These are phyloP conservation scores for Drechslera avenae DNA, from an alignment of 2,329 filamentous ascomycete genomes.

Conservation along the genomic window DNA sequence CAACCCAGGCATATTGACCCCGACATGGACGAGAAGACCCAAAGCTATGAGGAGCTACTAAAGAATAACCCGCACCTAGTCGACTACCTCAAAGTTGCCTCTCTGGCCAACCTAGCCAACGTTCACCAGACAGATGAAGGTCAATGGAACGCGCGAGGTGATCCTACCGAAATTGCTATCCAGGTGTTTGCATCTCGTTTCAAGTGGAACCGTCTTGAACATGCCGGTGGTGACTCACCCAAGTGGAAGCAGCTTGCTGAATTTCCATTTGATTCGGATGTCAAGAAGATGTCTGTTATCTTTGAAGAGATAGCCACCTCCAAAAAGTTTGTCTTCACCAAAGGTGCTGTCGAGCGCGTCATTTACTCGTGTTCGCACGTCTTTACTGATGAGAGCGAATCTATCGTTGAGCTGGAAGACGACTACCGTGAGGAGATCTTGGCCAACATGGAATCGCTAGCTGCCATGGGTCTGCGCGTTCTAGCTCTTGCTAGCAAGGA, in stretches of 20 bases:
- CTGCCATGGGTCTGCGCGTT: conserved; percentile 70
- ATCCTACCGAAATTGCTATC: conserved; percentile 70
- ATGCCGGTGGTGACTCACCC: conserved; percentile 2
- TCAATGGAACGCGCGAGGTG: conserved; percentile 43
- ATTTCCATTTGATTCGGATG: conserved; percentile 73
- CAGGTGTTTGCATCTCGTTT: conserved; percentile 76
- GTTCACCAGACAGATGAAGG: conserved; percentile 5
- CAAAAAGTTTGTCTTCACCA: conserved; percentile 60
- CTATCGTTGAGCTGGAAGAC: conserved; percentile 53
- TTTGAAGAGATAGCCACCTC: conserved; percentile 52
- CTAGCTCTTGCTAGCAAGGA: conserved; percentile 65
- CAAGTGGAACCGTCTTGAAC: conserved; percentile 51
- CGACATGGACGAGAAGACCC: conserved; percentile 5
- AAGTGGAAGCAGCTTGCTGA: conserved; percentile 58
- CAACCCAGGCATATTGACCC: conserved; percentile 8
- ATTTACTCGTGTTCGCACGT: conserved; percentile 65
- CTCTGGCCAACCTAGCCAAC: conserved; percentile 40
- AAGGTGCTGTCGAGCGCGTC: conserved; percentile 73
- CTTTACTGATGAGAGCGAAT: conserved; percentile 47
- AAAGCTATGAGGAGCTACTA: conserved; percentile 3
- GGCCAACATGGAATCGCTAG: conserved; percentile 71
- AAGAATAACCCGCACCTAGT: conserved; percentile 26
- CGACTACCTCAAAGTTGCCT: conserved; percentile 42
- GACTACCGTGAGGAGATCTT: conserved; percentile 63
- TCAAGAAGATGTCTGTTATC: conserved; percentile 77